Evolutionary conservation across 2,329 filamentous ascomycete genomes (phyloP).

Genomic region (Apiospora marii): DNA sequence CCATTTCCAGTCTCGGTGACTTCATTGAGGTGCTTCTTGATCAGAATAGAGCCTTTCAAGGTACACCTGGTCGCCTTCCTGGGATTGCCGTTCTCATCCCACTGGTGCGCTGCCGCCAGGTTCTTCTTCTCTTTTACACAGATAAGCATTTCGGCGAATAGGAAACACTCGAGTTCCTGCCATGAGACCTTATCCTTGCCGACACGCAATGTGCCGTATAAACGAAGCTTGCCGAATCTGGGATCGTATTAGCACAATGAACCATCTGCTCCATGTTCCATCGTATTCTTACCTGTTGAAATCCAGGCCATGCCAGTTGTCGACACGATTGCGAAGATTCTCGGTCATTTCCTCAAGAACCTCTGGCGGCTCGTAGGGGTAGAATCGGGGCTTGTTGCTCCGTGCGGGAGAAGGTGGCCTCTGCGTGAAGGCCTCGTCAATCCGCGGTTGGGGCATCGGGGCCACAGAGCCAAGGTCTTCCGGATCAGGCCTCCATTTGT

Average conservation of each 20-base stretch:
- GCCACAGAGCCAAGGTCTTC: conserved; percentile 74
- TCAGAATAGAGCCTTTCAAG: conserved; percentile 95
- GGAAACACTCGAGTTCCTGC: conserved; percentile 97
- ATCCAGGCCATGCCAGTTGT: conserved; percentile 98
- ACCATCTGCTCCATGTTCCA: conserved; percentile 25
- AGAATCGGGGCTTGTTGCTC: conserved; percentile 63
- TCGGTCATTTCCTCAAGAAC: conserved; percentile 86
- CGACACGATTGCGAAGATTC: conserved; percentile 83
- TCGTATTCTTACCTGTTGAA: conserved; percentile 70
- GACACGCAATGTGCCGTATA: conserved; percentile 89
- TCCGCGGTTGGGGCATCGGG: conserved; percentile 52
- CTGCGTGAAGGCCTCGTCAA: conserved; percentile 61
- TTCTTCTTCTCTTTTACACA: conserved; percentile 97
- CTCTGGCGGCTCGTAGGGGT: conserved; percentile 78
- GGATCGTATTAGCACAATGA: conserved; percentile 12
- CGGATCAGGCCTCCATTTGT: conserved; percentile 86
- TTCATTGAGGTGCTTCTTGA: conserved; percentile 96
- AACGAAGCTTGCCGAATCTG: conserved; percentile 88
- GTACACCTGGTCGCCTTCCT: conserved; percentile 80
- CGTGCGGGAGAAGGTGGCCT: conserved; percentile 67
- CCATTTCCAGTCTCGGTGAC: conserved; percentile 74
- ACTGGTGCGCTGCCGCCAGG: conserved; percentile 63
- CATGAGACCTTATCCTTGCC: conserved; percentile 96
- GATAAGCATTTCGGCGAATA: conserved; percentile 99
- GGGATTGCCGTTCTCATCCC: conserved; percentile 66